A percentile compares a stretch with the other conserved stretches of the same genome.
Evolutionary conservation across 1,139 yeast genomes (phyloP).

Genomic region (Saccharomycopsis hybrid): DNA sequence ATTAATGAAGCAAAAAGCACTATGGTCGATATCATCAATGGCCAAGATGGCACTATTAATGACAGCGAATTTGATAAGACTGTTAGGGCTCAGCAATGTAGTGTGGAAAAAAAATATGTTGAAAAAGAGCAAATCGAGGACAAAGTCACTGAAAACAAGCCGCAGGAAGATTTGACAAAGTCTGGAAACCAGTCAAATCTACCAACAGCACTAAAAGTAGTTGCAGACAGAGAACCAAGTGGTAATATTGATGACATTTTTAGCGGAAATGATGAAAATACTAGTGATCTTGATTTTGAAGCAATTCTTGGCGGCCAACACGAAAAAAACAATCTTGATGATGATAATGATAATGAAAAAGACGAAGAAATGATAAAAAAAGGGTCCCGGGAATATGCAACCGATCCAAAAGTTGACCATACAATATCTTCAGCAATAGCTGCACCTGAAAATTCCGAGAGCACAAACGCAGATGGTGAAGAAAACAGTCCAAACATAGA

Average conservation of each 20-base stretch:
- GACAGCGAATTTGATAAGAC: too few relatives aligned
- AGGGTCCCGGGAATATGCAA: not conserved
- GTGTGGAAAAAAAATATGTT: not conserved
- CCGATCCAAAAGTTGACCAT: too few relatives aligned
- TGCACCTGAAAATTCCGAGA: too few relatives aligned
- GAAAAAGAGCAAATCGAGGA: not conserved
- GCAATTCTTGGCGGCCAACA: not conserved
- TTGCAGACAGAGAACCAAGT: too few relatives aligned
- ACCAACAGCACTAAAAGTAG: too few relatives aligned
- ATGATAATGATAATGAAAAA: not conserved
- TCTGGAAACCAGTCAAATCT: too few relatives aligned
- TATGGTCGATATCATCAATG: too few relatives aligned
- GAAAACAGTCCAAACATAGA: too few relatives aligned
- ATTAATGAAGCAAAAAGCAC: too few relatives aligned
- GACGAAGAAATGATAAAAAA: not conserved
- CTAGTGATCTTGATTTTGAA: not conserved
- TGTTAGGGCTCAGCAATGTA: not conserved
- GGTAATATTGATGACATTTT: slow-evolving; percentile 2
- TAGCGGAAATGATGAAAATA: slow-evolving; percentile 1
- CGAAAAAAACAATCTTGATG: not conserved
- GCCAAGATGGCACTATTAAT: too few relatives aligned
- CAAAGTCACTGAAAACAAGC: not conserved
- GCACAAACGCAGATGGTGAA: too few relatives aligned
- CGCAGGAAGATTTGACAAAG: too few relatives aligned
- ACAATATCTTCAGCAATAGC: not conserved